phyloP scores from a whole-genome alignment of 495 filamentous ascomycete species.

The Neurospora sp. region DNA sequence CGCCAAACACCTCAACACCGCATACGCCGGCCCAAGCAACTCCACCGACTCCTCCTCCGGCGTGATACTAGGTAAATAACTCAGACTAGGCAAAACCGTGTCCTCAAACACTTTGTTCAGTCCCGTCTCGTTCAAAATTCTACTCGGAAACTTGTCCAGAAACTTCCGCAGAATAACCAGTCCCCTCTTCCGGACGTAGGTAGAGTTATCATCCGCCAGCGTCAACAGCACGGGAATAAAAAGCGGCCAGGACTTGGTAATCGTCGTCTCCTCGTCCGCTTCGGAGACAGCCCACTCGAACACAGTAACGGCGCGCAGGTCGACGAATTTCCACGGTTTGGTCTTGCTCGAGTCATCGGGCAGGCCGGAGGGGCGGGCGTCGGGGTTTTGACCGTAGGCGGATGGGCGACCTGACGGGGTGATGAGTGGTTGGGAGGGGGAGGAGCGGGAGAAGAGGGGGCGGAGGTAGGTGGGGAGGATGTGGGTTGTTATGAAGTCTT shows the following conservation, averaged over 20 bases:
- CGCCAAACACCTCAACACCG: conserved; percentile 51
- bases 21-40: conserved; percentile 57
- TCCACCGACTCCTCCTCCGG: conserved; percentile 58
- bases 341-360: conserved; percentile 41
- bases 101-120: conserved; percentile 72
- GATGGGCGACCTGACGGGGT: conserved; percentile 45
- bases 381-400: conserved; percentile 1
- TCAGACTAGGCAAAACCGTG: conserved; percentile 60
- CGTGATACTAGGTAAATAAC: conserved; percentile 69
- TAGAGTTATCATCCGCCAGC: conserved; percentile 60
- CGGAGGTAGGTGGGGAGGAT: conserved; percentile 46
- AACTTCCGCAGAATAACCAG: conserved; percentile 51
- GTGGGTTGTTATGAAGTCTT: conserved; percentile 40
- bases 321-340: conserved; percentile 68
- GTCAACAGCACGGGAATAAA: conserved; percentile 75
- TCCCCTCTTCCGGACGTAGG: conserved; percentile 47
- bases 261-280: conserved; percentile 26
- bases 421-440: conserved; percentile 38
- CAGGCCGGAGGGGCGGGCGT: conserved; percentile 21
- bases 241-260: conserved; percentile 55
- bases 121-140: conserved; percentile 59
- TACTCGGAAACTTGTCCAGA: conserved; percentile 46
- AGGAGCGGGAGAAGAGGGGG: conserved; percentile 59
- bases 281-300: conserved; percentile 55
- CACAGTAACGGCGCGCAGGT: conserved; percentile 51